phyloP scores from a whole-genome alignment of 306 rosid species.

The Myrica gale region DNA sequence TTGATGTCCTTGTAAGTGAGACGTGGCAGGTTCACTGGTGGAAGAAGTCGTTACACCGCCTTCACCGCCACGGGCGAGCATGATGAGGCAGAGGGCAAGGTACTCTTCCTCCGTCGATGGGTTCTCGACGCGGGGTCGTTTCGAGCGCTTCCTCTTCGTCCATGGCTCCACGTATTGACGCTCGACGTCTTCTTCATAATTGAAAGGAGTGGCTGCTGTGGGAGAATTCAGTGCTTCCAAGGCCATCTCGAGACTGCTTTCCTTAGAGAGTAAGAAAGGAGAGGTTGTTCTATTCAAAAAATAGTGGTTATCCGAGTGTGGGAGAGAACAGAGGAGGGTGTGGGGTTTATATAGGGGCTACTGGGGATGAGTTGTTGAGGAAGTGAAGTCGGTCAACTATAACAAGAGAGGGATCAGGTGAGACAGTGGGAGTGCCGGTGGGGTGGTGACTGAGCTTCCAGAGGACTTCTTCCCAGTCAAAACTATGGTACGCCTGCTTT shows the following conservation, averaged over 20 bases:
- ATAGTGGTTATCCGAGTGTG: background rate
- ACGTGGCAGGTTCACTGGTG: no score
- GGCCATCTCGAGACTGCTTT: conserved; percentile 45
- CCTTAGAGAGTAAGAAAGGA: background rate
- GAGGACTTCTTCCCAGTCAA: conserved; percentile 67
- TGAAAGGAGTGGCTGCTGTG: conserved; percentile 33
- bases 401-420: conserved; percentile 2
- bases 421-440: conserved; percentile 22
- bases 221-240: conserved; percentile 77
- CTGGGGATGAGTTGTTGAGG: conserved; percentile 19
- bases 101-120: conserved; percentile 72
- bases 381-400: conserved; percentile 84
- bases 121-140: conserved; percentile 46
- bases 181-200: conserved; percentile 23
- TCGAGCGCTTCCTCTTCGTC: conserved; percentile 70
- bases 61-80: conserved; percentile 63
- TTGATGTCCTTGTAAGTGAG: background rate
- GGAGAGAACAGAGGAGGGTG: background rate
- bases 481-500: conserved; percentile 37
- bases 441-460: conserved; percentile 23
- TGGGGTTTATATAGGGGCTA: background rate
- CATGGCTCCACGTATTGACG: conserved; percentile 53
- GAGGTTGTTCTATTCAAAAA: background rate
- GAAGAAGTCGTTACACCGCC: conserved; percentile 14
- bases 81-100: conserved; percentile 94